Conservation (phyloP, 202 grass and related monocot genomes). For the Elaeis oleifera region DNA sequence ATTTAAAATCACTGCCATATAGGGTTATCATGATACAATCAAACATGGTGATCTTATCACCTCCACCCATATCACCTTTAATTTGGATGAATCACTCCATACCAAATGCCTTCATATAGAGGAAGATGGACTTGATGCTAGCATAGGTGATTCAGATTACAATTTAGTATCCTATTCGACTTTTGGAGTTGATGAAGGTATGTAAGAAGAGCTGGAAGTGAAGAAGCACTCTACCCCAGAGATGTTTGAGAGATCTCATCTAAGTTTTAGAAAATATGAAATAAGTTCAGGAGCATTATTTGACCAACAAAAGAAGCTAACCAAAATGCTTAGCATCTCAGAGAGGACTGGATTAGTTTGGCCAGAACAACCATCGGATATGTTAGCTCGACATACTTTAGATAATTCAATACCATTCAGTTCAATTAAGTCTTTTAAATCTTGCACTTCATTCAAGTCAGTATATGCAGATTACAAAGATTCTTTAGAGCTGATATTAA, state of each 20-base stretch:
- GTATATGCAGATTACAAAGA: conserved; percentile 32
- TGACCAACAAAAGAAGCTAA: conserved; percentile 52
- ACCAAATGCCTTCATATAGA: background rate
- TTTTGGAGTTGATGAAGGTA: conserved; percentile 14
- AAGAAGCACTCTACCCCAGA: conserved; percentile 28
- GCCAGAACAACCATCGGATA: conserved; percentile 74
- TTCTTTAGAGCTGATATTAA: conserved; percentile 33
- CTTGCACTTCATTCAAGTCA: conserved; percentile 52
- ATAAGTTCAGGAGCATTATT: conserved; percentile 28
- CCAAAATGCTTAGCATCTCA: conserved; percentile 50
- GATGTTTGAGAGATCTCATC: conserved; percentile 32
- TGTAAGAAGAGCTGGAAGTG: conserved; percentile 12
- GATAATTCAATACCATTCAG: conserved; percentile 30
- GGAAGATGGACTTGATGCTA: conserved; percentile 26
- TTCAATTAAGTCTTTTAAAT: conserved; percentile 32
- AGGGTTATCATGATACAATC: too few relatives aligned
- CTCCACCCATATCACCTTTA: too few relatives aligned
- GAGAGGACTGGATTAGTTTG: conserved; percentile 88
- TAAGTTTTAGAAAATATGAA: conserved; percentile 41
- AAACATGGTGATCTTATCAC: too few relatives aligned
- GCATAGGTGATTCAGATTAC: conserved; percentile 8
- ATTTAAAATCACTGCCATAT: too few relatives aligned
- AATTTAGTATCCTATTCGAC: background rate
- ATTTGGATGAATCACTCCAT: too few relatives aligned
- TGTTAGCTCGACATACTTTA: conserved; percentile 37